Conservation (phyloP, 2,329 filamentous ascomycete species). For the Cladophialophora yegresii region DNA sequence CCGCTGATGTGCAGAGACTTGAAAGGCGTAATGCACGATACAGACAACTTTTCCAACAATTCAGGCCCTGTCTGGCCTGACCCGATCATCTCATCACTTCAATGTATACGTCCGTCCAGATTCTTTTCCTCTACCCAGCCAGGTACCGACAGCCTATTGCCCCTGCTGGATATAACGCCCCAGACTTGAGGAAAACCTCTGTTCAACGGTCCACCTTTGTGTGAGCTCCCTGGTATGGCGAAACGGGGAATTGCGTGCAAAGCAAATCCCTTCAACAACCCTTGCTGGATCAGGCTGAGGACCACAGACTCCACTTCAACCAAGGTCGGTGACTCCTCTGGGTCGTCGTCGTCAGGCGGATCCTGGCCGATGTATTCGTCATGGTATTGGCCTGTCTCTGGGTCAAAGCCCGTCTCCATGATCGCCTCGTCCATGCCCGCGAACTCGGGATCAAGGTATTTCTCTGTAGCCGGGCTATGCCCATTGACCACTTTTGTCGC, state of each 20-base stretch:
- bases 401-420: slow-evolving; percentile 33
- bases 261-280: slow-evolving; percentile 79
- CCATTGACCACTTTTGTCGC: slow-evolving; percentile 17
- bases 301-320: slow-evolving; percentile 76
- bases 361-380: slow-evolving; percentile 31
- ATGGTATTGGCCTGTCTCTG: slow-evolving; percentile 28
- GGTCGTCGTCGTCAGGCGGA: slow-evolving; percentile 1
- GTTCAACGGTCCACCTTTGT: slow-evolving; percentile 61
- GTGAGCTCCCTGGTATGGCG: slow-evolving; percentile 72
- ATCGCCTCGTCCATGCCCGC: slow-evolving; percentile 41
- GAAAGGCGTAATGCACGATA: not conserved
- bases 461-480: slow-evolving; percentile 37
- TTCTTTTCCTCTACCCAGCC: slow-evolving; percentile 67
- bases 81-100: slow-evolving; percentile 33
- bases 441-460: slow-evolving; percentile 45
- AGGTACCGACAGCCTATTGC: slow-evolving; percentile 61
- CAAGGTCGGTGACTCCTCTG: slow-evolving; percentile 44
- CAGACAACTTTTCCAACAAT: not conserved
- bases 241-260: slow-evolving; percentile 75
- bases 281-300: slow-evolving; percentile 75
- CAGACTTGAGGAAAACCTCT: slow-evolving; percentile 77
- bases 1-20: not conserved
- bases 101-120: slow-evolving; percentile 32
- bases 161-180: slow-evolving; percentile 65
- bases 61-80: slow-evolving; percentile 15